Base-by-base conservation (phyloP, 805 yeast species). In the Wickerhamomyces strasburgensis region DNA sequence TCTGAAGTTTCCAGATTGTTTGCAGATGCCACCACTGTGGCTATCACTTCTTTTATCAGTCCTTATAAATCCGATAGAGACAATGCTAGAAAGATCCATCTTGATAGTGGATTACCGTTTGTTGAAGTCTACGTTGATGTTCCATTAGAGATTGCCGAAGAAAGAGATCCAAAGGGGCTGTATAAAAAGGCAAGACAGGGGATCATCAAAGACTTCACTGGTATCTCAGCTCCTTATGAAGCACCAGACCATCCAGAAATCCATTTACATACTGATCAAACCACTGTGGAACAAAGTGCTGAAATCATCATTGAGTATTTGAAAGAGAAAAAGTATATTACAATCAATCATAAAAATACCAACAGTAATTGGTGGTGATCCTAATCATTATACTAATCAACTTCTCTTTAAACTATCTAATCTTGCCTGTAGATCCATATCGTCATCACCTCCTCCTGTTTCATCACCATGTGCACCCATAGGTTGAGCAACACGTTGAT, bases 171-270 rank as follows among this genome's bases (percentile, higher is more conserved):
- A 46, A 90, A 90, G 69, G 98, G 98, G 10, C 69, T 90, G 49
- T 90, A 90, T 70, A 88, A 88, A 65, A 90, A 90, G 73, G 98
- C 98, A 14, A 79, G 97, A 62, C 93, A 88, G 56, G 98, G 98
- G 25, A 67, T 83, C 43, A 89, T 89, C 61, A 85, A 85, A 64
- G 95, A 89, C 57, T 89, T 89, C 67, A 89, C 98, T 13, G 98
- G 98, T 39, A 83, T 89, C 40, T 80, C 88, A 47, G 97, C 96
- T 9, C 98, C 98, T 27, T 89, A 89, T 61, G 98, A 89, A 68
- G 93, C 84, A 3, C 98, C 98, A 34, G 82, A 73, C 49, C 54
- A 63, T 25, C 86, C 98, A 19, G 98, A 89, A 65, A 70, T 89
- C 42, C 89, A 82, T 57, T 65, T 89, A 57, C 75, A 75, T 50